phyloP scores from a whole-genome alignment of 805 yeast genomes.

The Candida hungchunana region DNA sequence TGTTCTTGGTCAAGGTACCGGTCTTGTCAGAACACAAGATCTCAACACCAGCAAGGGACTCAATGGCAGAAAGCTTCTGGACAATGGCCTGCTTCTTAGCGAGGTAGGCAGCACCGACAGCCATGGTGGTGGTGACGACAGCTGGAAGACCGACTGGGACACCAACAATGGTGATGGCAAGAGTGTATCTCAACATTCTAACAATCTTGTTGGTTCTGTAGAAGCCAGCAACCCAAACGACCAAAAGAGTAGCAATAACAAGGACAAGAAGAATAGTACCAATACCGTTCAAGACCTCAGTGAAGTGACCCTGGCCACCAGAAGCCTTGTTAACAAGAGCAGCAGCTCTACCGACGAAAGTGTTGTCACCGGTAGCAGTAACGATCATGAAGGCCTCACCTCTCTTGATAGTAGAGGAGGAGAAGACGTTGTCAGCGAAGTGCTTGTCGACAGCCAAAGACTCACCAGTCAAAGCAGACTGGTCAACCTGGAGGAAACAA shows the following conservation, averaged over 20 bases:
- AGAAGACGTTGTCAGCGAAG: slow-evolving; percentile 81
- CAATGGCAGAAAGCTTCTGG: slow-evolving; percentile 94
- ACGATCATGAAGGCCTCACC: slow-evolving; percentile 95
- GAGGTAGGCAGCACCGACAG: slow-evolving; percentile 98
- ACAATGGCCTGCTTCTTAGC: slow-evolving; percentile 97
- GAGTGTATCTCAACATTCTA: slow-evolving; percentile 82
- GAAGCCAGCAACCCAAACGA: slow-evolving; percentile 93
- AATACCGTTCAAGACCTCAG: slow-evolving; percentile 96
- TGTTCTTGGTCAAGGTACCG: slow-evolving; percentile 97
- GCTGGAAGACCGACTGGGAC: slow-evolving; percentile 99
- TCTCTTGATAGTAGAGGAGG: slow-evolving; percentile 92
- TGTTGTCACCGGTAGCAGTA: slow-evolving; percentile 92
- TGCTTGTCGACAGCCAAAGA: slow-evolving; percentile 92
- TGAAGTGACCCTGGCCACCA: slow-evolving; percentile 92
- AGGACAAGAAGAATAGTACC: slow-evolving; percentile 88
- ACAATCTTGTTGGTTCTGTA: slow-evolving; percentile 88
- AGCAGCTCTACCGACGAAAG: slow-evolving; percentile 97
- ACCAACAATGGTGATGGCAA: slow-evolving; percentile 95
- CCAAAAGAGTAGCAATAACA: slow-evolving; percentile 80
- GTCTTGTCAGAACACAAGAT: slow-evolving; percentile 97
- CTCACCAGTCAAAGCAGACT: slow-evolving; percentile 97
- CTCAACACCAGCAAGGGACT: slow-evolving; percentile 96
- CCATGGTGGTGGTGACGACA: slow-evolving; percentile 98
- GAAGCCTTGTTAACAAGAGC: slow-evolving; percentile 93
- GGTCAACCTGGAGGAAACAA: slow-evolving; percentile 86